Conservation (phyloP, 2,329 filamentous ascomycete genomes). For the Fonsecaea nubica region DNA sequence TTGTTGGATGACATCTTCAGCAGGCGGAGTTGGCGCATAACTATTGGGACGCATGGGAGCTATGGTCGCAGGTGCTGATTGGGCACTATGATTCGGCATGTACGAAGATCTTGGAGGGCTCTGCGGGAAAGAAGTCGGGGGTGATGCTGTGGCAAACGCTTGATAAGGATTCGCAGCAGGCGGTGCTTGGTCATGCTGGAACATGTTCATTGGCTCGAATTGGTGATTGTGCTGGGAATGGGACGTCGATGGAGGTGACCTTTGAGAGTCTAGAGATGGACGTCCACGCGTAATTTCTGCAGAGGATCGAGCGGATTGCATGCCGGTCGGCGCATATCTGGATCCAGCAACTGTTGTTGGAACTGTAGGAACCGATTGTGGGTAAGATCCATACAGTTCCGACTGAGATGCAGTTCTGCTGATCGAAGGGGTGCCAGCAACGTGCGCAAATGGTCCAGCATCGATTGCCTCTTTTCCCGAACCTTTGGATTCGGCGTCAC, state of each 20-base stretch:
- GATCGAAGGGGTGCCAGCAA: slow-evolving; percentile 75
- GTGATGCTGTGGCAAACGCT: slow-evolving; percentile 34
- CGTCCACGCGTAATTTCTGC: slow-evolving; percentile 58
- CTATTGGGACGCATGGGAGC: slow-evolving; percentile 31
- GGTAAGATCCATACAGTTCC: slow-evolving; percentile 73
- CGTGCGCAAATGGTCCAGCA: slow-evolving; percentile 79
- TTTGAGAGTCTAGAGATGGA: slow-evolving; percentile 57
- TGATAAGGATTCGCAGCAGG: slow-evolving; percentile 43
- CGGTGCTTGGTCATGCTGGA: slow-evolving; percentile 22
- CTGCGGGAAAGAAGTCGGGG: slow-evolving; percentile 32
- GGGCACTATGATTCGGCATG: slow-evolving; percentile 43
- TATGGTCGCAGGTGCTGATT: slow-evolving; percentile 48
- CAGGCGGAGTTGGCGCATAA: slow-evolving; percentile 40
- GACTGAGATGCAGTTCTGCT: slow-evolving; percentile 76
- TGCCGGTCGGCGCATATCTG: slow-evolving; percentile 52
- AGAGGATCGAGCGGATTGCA: slow-evolving; percentile 58
- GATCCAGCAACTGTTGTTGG: slow-evolving; percentile 46
- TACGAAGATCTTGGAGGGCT: slow-evolving; percentile 37
- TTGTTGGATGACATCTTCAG: slow-evolving; percentile 29
- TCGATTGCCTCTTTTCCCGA: slow-evolving; percentile 66
- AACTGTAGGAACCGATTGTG: slow-evolving; percentile 46
- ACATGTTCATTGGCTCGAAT: slow-evolving; percentile 41
- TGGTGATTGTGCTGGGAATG: slow-evolving; percentile 44
- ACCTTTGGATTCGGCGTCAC: slow-evolving; percentile 66
- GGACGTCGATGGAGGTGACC: slow-evolving; percentile 48